A percentile compares a stretch with the other conserved stretches of the same genome.
phyloP scores from a whole-genome alignment of 2,329 filamentous ascomycete species.

The Penicillium occitanis region DNA sequence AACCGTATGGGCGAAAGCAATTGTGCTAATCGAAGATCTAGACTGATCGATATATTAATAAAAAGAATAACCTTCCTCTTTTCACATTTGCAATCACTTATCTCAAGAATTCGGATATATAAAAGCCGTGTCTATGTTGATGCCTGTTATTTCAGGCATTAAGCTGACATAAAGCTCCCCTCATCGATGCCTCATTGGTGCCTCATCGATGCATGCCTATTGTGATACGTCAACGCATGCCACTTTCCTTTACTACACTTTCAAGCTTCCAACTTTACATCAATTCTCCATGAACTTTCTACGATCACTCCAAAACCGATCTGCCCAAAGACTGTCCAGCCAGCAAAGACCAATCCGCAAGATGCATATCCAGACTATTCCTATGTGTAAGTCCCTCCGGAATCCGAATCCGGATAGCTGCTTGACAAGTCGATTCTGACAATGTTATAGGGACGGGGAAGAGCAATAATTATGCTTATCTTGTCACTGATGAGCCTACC shows the following conservation, averaged over 20 bases:
- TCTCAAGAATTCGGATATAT: neutral
- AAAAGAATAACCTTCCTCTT: neutral
- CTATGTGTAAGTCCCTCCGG: constrained; percentile 47
- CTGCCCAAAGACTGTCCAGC: neutral
- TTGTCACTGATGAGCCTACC: constrained; percentile 51
- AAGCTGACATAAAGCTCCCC: constrained; percentile 7
- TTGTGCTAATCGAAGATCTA: neutral
- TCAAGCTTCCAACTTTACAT: neutral
- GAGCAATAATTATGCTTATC: constrained; percentile 55
- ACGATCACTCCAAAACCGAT: constrained; percentile 21
- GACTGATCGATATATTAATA: neutral
- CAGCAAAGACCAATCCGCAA: constrained; percentile 26
- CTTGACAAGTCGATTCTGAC: neutral
- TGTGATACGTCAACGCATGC: constrained; percentile 12
- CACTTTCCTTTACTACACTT: neutral
- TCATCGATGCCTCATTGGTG: neutral
- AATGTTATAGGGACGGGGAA: constrained; percentile 35
- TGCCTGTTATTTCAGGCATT: neutral
- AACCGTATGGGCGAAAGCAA: neutral
- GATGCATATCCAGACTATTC: constrained; percentile 56
- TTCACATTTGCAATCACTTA: neutral
- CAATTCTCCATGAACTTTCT: constrained; percentile 31
- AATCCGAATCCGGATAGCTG: neutral
- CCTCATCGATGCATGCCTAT: neutral
- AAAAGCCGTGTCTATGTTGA: neutral